Base-by-base conservation (phyloP, 2,329 filamentous ascomycete species). In the Alternaria triticina region DNA sequence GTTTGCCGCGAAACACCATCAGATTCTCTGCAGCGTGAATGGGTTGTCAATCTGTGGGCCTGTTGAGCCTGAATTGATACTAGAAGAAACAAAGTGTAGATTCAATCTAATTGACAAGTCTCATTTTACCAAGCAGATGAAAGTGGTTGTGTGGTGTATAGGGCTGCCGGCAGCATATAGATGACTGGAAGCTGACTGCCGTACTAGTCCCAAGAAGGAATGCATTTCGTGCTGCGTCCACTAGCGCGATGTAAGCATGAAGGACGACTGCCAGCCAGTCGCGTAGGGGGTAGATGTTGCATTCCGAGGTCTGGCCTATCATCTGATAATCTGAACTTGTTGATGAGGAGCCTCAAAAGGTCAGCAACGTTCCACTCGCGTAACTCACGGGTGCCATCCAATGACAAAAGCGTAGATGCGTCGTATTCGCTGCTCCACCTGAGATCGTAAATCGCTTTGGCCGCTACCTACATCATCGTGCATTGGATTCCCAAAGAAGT, bases 1-100 rank as follows among this genome's bases (percentile, higher is more conserved):
- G 68, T 28, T 62, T 70, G 11, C 70, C 70, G 15, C 70, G 67
- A 44, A 65, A 67, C 8, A 65, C 62, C 65, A 67, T 67, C 54
- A 25, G 52, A 51, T 51, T 5, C 11, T 33, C 20, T 15, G 20
- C 47, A 22, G 47, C 17, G 11, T 17, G 11, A 27, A 11, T 7
- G n/a, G 27, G 3, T 33, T 27, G 30, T 12, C 20, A 20, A 25
- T 4, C 13, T 30, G 17, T 51, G 12, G 30, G 8, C n/a, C n/a
- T 28, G 23, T 17, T n/a, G 17, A 33, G 28, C 11, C 28, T 22
- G 1, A 44, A 27, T 27, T 10, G 30, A 36, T 58, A 51, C 22
- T 17, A 44, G 17, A 30, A 27, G 17, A 15, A 25, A 27, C 9
- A 15, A 33, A 9, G 20, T 43, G 15, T 43, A 33, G 17, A 7